Evolutionary conservation across 1,139 yeast genomes (phyloP).

Genomic region (Hyphopichia khmerensis): DNA sequence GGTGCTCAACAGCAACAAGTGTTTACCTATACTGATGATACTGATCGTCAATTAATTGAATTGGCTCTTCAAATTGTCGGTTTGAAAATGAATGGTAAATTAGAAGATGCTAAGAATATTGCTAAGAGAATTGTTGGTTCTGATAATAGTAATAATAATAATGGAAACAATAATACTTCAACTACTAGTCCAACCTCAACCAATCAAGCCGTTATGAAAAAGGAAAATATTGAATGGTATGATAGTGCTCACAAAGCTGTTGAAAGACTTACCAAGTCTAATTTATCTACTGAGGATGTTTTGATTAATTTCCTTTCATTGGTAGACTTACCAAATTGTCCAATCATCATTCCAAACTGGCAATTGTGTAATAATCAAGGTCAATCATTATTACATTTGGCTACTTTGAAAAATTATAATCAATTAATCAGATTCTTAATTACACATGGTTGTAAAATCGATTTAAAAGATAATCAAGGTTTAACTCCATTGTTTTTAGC

Average conservation of each 20-base stretch:
- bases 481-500: slow-evolving; percentile 88
- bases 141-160: slow-evolving; percentile 20
- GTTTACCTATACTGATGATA: slow-evolving; percentile 89
- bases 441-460: slow-evolving; percentile 78
- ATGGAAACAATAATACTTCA: slow-evolving; percentile 7
- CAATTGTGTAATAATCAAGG: slow-evolving; percentile 80
- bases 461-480: slow-evolving; percentile 74
- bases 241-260: slow-evolving; percentile 48
- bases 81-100: slow-evolving; percentile 87
- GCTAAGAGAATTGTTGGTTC: slow-evolving; percentile 83
- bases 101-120: slow-evolving; percentile 89
- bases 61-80: slow-evolving; percentile 93
- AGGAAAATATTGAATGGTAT: slow-evolving; percentile 44
- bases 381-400: slow-evolving; percentile 83
- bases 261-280: slow-evolving; percentile 47
- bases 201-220: slow-evolving; percentile 11
- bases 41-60: slow-evolving; percentile 89
- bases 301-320: slow-evolving; percentile 64
- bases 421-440: slow-evolving; percentile 63
- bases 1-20: slow-evolving; percentile 50
- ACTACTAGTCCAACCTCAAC: slow-evolving; percentile 8
- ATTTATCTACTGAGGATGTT: slow-evolving; percentile 54
- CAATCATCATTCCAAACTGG: slow-evolving; percentile 69
- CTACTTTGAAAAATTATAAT: slow-evolving; percentile 71
- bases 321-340: slow-evolving; percentile 61